Base-by-base conservation (phyloP, 352 stramenopile species). In the Globisporangium apiculatum region DNA sequence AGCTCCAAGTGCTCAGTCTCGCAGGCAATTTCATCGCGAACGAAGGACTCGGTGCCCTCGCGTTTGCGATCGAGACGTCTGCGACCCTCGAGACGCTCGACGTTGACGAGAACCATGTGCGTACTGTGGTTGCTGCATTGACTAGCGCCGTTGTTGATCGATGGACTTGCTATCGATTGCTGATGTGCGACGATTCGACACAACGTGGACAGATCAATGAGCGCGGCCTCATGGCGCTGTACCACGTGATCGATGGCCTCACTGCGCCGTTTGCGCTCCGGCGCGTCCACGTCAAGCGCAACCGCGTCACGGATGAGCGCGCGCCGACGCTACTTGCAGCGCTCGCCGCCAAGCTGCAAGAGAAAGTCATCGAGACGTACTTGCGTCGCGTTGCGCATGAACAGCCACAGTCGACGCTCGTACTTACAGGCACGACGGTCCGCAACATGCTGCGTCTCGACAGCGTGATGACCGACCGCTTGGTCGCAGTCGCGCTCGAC, bases 91-190 rank as follows among this genome's bases (percentile, higher is more conserved):
- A 79, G 35, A 74, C 66, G 8, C 65, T 88, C 0, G 72, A 80
- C 31, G 57, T 88, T 0, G 75, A 81, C 4, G 55, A 76, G 3
- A 88, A 88, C 35, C 55, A 74, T 62, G 76, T 86, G 7, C 41
- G 43, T 58, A 51, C 17, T 35, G 12, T 35, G 1, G 7, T 9
- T 45, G 41, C 18, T 24, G 18, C 18, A 24, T 24, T 24, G 18
- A 24, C 18, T 24, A 24, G 18, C 18, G 18, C 18, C 18, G 18
- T 24, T 24, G 1, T 24, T 24, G 18, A 24, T 24, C 18, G 18
- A 24, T 24, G 18, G 18, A 24, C 18, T 24, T 24, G 18, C 18
- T 24, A 24, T 24, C 18, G 0, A 24, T 24, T 24, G 2, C 17
- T 37, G 4, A 3, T 48, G 12, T 14, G 24, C 48, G 14, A 9